Evolutionary conservation across 2,329 filamentous ascomycete genomes (phyloP), one percentile per base, ranked within the genome.

Genomic region (Dactylellina leptospora): DNA sequence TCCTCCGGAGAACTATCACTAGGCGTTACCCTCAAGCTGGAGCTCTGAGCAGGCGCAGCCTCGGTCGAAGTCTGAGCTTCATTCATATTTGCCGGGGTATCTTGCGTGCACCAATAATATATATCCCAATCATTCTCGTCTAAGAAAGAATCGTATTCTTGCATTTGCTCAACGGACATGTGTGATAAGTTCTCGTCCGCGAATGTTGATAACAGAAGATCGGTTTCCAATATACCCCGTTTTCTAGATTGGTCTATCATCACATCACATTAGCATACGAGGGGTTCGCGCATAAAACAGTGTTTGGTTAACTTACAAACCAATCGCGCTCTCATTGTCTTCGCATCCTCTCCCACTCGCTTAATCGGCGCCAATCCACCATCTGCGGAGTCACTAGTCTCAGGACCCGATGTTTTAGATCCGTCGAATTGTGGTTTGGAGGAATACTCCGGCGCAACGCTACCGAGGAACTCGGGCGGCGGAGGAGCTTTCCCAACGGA

Each of bases 71-170:
- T 85, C 3, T 84, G 83, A 48, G 83, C 83, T 64, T 86, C 83
- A 58, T 83, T 80, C 30, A 86, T 84, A n/a, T 85, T 85, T 0
- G 84, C 82, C 3, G 85, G 82, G 10, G 88, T 84, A 76, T 92
- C 88, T 81, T 99, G 95, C 13, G 95, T 99, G 2, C 91, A 92
- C 95, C 95, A 99, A 85, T 99, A 99, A 84, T 99, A 99, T 74
- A 99, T 97, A 80, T 99, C 95, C 95, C 95, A 99, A 83, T 99
- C 95, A 81, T 99, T 99, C 82, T 99, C 95, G 81, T 99, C 95
- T 63, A 99, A 87, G 83, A 99, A 96, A 25, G 85, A 83, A 80
- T 97, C 93, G 83, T 95, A 97, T 81, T 96, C 87, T 76, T 86
- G 81, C 76, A 97, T 87, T 78, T 96, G 90, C 54, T 84, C 81